Evolutionary conservation across 139 green algal species (phyloP), one percentile per base, ranked within the genome.

Genomic region (Volvox reticuliferus): DNA sequence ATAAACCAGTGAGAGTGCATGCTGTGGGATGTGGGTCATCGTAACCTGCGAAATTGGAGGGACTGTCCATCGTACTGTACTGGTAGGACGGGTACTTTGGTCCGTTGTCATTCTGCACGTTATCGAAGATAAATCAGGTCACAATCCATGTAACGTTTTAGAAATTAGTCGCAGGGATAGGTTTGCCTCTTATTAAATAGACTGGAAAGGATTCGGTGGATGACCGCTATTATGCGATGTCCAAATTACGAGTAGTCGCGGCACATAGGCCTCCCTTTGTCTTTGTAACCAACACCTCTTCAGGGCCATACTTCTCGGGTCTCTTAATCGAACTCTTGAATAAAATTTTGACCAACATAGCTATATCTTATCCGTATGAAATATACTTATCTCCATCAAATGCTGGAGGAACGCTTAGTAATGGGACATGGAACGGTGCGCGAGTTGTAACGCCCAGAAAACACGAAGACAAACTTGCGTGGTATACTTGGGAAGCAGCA

Each of bases 181-280:
- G 5, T 5, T 55, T 55, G 9, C 9, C 44, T 55, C 5, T 55
- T 55, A 55, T 55, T 55, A 55, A 9, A 5, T 9, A 55, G 44
- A 55, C 44, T 14, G 9, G 44, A 9, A 9, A 55, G 44, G 44
- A 55, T 9, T 55, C 44, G 5, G 44, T 55, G 44, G 44, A 55
- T 55, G 44, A 2, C 65, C 65, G 12, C 2, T 73, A 73, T 26
- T 28, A 28, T 73, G 65, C 65, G 24, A 82, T 82, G 76, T 61
- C 33, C 16, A 55, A 21, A 35, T 63, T 88, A 17, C 33, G 36
- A 33, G 35, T 88, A 30, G 83, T 88, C 37, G 83, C 68, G 16
- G 83, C 83, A 28, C 83, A 88, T 71, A 16, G 83, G 37, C 83
- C 83, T 0, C 83, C 83, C 0, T 88, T 88, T 44, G 83, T 88